These are phyloP conservation scores for Erysimum cheiri DNA, from an alignment of 441 rosid species.

Conservation along the genomic window DNA sequence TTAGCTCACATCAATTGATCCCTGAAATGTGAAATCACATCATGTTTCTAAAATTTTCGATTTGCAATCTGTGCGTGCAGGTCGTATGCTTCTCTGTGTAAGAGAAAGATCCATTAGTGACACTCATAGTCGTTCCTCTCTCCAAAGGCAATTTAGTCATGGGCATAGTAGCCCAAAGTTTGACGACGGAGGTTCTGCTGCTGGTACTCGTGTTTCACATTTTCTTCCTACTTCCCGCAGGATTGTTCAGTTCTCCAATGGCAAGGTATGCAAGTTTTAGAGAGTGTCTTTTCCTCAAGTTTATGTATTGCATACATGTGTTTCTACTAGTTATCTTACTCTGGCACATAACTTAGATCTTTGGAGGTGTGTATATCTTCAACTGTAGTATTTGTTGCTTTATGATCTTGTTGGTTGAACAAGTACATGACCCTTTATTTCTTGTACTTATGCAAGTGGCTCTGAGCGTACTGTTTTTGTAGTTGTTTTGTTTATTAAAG, in stretches of 20 bases:
- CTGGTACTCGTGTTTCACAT: slow-evolving; percentile 61
- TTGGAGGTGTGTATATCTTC: slow-evolving; percentile 16
- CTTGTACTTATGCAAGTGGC: slow-evolving; percentile 12
- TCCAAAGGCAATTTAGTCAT: slow-evolving; percentile 50
- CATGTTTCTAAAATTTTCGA: neutral
- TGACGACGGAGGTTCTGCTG: slow-evolving; percentile 44
- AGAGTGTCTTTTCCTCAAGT: slow-evolving; percentile 5
- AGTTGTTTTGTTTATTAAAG: slow-evolving; percentile 1
- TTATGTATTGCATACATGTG: neutral
- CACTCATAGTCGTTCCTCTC: slow-evolving; percentile 46
- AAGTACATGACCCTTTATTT: slow-evolving; percentile 11
- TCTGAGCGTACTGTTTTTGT: slow-evolving; percentile 12
- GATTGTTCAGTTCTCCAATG: slow-evolving; percentile 95
- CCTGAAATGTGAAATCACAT: slow-evolving; percentile 17
- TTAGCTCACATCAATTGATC: slow-evolving; percentile 1
- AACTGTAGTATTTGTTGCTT: neutral
- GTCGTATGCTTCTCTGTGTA: slow-evolving; percentile 78
- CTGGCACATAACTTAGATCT: neutral
- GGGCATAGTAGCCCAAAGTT: slow-evolving; percentile 45
- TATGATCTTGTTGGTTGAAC: slow-evolving; percentile 21
- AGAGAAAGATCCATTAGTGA: slow-evolving; percentile 51
- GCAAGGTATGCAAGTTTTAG: slow-evolving; percentile 58
- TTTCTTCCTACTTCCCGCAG: slow-evolving; percentile 94
- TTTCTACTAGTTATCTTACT: slow-evolving; percentile 7
- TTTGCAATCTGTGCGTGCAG: slow-evolving; percentile 46